Base-by-base conservation (phyloP, 2,329 filamentous ascomycete genomes). In the Trichoderma sp. region DNA sequence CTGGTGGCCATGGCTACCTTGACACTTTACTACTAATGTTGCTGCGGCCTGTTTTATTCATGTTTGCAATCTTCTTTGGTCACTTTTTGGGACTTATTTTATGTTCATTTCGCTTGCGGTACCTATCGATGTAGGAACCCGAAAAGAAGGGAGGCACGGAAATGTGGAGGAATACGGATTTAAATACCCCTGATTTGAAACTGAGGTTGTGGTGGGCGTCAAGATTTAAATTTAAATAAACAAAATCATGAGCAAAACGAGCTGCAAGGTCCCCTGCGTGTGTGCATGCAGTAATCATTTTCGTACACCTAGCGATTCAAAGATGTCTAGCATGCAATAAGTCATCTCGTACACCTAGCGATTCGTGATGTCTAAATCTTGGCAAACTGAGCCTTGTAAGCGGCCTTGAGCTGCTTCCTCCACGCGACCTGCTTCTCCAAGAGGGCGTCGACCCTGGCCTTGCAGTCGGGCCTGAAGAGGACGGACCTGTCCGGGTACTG, bases 401-500 rank as follows among this genome's bases (percentile, higher is more conserved):
- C 65, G n/a, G 65, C 56, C 28, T 56, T 60, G 12, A 68, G 36
- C 65, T 60, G 34, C 36, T 68, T 60, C 53, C 21, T 65, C 34
- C 43, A 78, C 26, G 72, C 73, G 3, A n/a, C 64, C 15, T 76
- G 51, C 53, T 74, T 75, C 4, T 71, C 74, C 34, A 76, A 63
- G 30, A 82, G 53, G 21, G 73, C 76, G 26, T 73, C 73, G 57
- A 76, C 76, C 53, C 82, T 79, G 58, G 78, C 75, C 66, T 80
- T 71, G 18, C 78, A 78, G 53, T 81, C 81, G 5, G 77, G 77
- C 9, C 80, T 77, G 73, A 82, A 80, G 28, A 81, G 72, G 6
- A 76, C 77, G 5, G 76, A 73, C 6, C 77, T 75, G 14, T 79
- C 77, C 4, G 74, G 71, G 72, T 84, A 84, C 61, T 78, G 81